A percentile compares a stretch with the other conserved stretches of the same genome.
Conservation (phyloP, 305 asterid species). For the Nicotiana rustica region DNA sequence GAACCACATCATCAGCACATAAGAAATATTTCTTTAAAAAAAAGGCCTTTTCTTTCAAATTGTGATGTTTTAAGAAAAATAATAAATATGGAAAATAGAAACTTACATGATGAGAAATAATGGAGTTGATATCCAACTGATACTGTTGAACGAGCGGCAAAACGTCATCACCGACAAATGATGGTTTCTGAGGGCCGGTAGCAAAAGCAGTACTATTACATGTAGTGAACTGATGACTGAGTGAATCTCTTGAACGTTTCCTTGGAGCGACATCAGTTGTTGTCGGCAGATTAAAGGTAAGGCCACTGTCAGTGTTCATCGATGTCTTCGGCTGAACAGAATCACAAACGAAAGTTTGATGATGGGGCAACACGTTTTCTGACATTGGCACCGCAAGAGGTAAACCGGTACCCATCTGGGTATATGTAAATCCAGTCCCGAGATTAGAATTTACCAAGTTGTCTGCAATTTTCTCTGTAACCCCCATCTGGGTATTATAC, state of each 20-base stretch:
- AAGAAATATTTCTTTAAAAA: neutral
- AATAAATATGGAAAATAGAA: too few relatives aligned
- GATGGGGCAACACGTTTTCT: neutral
- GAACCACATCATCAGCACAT: neutral
- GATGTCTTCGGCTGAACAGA: conserved; percentile 35
- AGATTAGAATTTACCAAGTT: neutral
- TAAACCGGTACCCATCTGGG: neutral
- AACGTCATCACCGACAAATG: conserved; percentile 36
- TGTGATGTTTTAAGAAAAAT: neutral
- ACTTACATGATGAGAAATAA: conserved; percentile 45
- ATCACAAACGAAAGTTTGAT: neutral
- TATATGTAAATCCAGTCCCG: conserved; percentile 13
- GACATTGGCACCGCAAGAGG: neutral
- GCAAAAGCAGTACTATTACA: neutral
- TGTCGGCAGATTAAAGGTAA: conserved; percentile 26
- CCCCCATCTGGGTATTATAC: neutral
- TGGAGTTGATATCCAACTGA: conserved; percentile 41
- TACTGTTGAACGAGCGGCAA: conserved; percentile 37
- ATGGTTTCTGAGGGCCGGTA: neutral
- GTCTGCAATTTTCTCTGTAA: conserved; percentile 14
- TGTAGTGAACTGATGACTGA: neutral
- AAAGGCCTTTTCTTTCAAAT: neutral
- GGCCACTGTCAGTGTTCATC: conserved; percentile 37
- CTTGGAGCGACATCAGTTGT: conserved; percentile 3
- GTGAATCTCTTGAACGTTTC: conserved; percentile 36